Conservation (phyloP, 306 rosid genomes). For the Vigna unguiculata region DNA sequence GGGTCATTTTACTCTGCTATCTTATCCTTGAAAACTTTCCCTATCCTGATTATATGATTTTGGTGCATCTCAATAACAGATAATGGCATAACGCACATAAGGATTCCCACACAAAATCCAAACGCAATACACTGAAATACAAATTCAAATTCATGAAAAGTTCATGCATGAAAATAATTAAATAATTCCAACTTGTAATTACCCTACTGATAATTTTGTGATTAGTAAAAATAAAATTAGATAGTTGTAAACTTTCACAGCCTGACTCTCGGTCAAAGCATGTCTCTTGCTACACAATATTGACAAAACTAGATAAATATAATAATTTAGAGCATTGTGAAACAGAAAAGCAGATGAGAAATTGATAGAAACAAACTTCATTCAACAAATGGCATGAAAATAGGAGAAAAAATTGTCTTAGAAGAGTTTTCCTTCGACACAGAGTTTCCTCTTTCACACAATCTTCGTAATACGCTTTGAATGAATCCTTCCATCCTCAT, state of each 20-base stretch:
- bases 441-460: not conserved
- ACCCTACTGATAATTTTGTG: slow-evolving; percentile 1
- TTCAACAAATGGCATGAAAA: not conserved
- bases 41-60: not conserved
- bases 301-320: not conserved
- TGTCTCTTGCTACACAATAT: not conserved
- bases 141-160: slow-evolving; percentile 3
- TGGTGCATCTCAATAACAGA: slow-evolving; percentile 4
- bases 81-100: not conserved
- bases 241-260: slow-evolving; percentile 11
- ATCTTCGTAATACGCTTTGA: not conserved
- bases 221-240: not conserved
- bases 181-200: slow-evolving; percentile 10
- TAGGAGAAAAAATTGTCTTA: not conserved
- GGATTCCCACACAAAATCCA: not conserved
- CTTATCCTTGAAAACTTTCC: slow-evolving; percentile 30
- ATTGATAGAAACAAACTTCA: not conserved
- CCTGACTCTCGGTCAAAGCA: slow-evolving; percentile 1
- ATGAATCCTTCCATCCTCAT: not conserved
- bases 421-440: not conserved
- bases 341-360: not conserved
- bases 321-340: not conserved
- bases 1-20: not conserved
- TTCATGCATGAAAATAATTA: not conserved
- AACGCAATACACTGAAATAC: not conserved